Evolutionary conservation across 2,329 filamentous ascomycete genomes (phyloP), one percentile per base, ranked within the genome.

Genomic region (Penicillium polonicum): DNA sequence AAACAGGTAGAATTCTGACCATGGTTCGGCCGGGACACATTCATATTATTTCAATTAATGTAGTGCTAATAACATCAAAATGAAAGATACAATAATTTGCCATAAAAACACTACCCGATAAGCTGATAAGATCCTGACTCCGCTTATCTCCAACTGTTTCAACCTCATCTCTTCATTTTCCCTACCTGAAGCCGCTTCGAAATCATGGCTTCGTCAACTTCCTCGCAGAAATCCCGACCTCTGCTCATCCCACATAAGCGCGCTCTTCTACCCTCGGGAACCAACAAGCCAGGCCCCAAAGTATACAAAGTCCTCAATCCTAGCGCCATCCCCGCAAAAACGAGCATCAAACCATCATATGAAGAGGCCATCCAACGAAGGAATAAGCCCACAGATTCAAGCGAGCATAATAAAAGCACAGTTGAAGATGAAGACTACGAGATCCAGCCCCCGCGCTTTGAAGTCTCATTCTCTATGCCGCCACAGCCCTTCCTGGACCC

Each of bases 401-500:
- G 21, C 43, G 45, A 10, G 2, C 27, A 43, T 48, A 41, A 52
- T 1, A 15, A 54, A 19, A 39, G 33, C 19, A 29, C 10, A 23
- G 1, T 36, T 7, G 45, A 53, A 15, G 8, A 57, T 1, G 52
- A 49, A 21, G 31, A 56, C 9, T 41, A 36, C 13, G 41, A 43
- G 4, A n/a, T 27, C 7, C 58, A 52, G 9, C n/a, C 56, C 5
- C 27, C 46, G 1, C 59, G 59, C 13, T 66, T 69, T n/a, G 70
- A 75, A 44, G 67, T 73, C 50, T 65, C 76, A 46, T 73, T 74
- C 17, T 70, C 70, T 25, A 55, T 57, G 8, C 57, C 68, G 21
- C 65, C 72, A 35, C 74, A 77, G 59, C 76, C 73, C 23, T 78
- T 78, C 52, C 65, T 78, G 9, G 73, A 78, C 57, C 71, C 74